Evolutionary conservation across 2,329 filamentous ascomycete genomes (phyloP), one percentile per base, ranked within the genome.

Genomic region (Aspergillus novofumigatus): DNA sequence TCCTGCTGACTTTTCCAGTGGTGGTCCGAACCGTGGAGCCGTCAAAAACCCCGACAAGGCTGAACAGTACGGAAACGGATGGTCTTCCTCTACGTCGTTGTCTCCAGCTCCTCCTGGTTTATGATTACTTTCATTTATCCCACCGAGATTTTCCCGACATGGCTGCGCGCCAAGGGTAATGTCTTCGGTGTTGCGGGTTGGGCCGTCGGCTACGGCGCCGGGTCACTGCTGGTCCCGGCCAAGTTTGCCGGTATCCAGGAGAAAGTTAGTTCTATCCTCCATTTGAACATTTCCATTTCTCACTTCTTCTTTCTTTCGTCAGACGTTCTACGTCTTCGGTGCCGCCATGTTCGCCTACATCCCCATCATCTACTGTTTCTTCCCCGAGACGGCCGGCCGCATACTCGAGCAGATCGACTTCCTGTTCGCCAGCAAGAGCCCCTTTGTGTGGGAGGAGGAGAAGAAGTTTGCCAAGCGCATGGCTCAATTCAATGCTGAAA

Each of bases 181-280:
- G 86, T 87, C 0, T 90, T 83, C 81, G 86, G 87, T 14, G 86
- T 90, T 0, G 80, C 88, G 0, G 87, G 87, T 0, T 90, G 87
- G 87, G 82, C 78, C 1, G 87, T 90, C 51, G 87, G 87, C 0
- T 89, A 89, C 60, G 86, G 86, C 67, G 49, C 57, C 66, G 44
- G 71, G 59, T 66, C 66, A 0, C 72, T 83, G 0, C 70, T 83
- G 1, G 76, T 78, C 3, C 81, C 81, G 0, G 75, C 78, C 41
- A 84, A 85, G 68, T 85, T 88, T 65, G 72, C 78, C 57, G 75
- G 76, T 8, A 82, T 90, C 55, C 78, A 81, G n/a, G 84, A 88
- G 57, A 88, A 35, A 4, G 29, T 32, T 32, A 4, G 29, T 14
- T 5, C 29, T 14, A 14, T 32, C 29, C 29, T 32, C 3, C 10